These are phyloP conservation scores for Phialocephala sp. DNA, from an alignment of 2,329 filamentous ascomycete genomes.

Conservation along the genomic window DNA sequence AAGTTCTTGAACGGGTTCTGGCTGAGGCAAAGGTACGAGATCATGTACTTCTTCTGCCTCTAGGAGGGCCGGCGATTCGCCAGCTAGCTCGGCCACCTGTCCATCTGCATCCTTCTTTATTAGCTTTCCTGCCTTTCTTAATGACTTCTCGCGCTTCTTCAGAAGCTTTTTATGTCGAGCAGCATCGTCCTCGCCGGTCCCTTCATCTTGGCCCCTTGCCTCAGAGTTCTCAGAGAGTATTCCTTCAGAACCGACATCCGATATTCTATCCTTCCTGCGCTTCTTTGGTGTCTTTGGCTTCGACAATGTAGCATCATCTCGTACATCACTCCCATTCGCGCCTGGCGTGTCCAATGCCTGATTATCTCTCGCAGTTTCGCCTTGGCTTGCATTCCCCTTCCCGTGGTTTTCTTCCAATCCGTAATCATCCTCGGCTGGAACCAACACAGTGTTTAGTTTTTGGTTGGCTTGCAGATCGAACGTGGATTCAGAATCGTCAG, in stretches of 20 bases:
- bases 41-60: constrained; percentile 62
- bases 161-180: constrained; percentile 52
- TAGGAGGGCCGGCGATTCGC: constrained; percentile 33
- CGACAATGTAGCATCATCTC: background rate
- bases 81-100: constrained; percentile 36
- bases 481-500: background rate
- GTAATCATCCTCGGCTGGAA: background rate
- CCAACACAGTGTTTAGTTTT: background rate
- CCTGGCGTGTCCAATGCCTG: no score
- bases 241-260: background rate
- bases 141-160: constrained; percentile 60
- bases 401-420: background rate
- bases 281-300: background rate
- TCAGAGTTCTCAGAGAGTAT: background rate
- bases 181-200: constrained; percentile 25
- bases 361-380: background rate
- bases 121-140: constrained; percentile 54
- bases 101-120: constrained; percentile 44
- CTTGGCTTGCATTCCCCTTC: background rate
- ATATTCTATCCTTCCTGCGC: background rate
- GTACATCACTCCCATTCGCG: no score
- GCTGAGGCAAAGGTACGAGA: constrained; percentile 82
- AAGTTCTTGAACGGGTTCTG: constrained; percentile 63
- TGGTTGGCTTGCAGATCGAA: background rate
- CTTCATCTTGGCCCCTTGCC: constrained; percentile 6